Evolutionary conservation across 2,329 filamentous ascomycete genomes (phyloP).

Genomic region (Rhynchosporium graminicola): DNA sequence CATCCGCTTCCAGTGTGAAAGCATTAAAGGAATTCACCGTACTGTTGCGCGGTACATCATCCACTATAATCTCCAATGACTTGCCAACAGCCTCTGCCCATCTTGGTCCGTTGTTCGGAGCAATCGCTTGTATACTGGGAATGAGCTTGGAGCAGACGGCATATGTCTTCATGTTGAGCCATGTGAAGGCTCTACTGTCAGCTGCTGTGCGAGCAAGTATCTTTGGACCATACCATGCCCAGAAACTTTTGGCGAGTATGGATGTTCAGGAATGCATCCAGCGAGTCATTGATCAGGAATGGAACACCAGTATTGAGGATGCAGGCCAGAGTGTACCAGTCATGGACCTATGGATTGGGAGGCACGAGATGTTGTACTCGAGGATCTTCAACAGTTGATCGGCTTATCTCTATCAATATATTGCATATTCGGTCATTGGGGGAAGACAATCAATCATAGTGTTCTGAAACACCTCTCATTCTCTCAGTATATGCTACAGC

Average conservation of each 20-base stretch:
- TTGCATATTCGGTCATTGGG: neutral
- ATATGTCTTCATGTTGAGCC: conserved; percentile 75
- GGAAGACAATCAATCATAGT: neutral
- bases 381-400: conserved; percentile 79
- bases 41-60: conserved; percentile 31
- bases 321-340: conserved; percentile 75
- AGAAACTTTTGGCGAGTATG: conserved; percentile 66
- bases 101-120: conserved; percentile 70
- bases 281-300: conserved; percentile 60
- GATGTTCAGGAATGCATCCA: conserved; percentile 59
- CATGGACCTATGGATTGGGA: conserved; percentile 80
- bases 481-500: conserved; percentile 1
- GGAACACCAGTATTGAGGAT: conserved; percentile 59
- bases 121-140: conserved; percentile 61
- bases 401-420: neutral
- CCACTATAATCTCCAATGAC: conserved; percentile 27
- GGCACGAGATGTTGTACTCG: conserved; percentile 81
- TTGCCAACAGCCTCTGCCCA: conserved; percentile 59
- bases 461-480: neutral
- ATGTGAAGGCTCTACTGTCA: conserved; percentile 74
- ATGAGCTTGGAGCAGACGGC: conserved; percentile 63
- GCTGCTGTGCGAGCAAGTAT: conserved; percentile 76
- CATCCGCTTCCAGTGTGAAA: conserved; percentile 30
- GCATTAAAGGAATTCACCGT: conserved; percentile 35
- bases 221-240: conserved; percentile 79